A percentile compares a stretch with the other conserved stretches of the same genome.
These are phyloP conservation scores for Puccinia polysora DNA, from an alignment of 1,284 basidiomycete species.

Conservation along the genomic window DNA sequence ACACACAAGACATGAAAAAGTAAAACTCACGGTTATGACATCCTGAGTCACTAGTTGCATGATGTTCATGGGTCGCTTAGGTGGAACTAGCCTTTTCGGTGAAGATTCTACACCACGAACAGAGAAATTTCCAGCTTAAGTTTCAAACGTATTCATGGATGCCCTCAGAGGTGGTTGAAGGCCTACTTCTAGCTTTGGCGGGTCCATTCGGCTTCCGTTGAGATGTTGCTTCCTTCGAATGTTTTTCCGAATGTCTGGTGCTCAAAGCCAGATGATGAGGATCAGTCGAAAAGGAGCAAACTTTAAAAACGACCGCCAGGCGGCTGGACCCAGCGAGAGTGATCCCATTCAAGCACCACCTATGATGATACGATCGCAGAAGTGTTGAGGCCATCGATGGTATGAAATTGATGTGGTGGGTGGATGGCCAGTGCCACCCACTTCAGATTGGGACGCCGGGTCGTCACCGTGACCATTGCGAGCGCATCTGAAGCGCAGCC, in stretches of 20 bases:
- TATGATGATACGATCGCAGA: not conserved
- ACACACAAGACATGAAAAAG: not conserved
- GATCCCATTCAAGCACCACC: not conserved
- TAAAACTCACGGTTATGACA: conserved; percentile 23
- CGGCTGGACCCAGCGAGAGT: not conserved
- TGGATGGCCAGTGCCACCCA: not conserved
- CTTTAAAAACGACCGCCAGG: not conserved
- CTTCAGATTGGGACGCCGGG: not conserved
- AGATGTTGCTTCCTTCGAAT: not conserved
- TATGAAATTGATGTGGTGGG: not conserved
- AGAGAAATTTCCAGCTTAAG: no score
- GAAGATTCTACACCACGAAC: conserved; percentile 8
- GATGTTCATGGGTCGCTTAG: conserved; percentile 36
- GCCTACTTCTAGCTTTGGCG: not conserved
- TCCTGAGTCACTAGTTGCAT: conserved; percentile 38
- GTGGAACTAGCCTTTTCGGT: conserved; percentile 20
- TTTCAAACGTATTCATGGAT: no score
- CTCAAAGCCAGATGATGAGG: not conserved
- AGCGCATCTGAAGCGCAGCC: no score
- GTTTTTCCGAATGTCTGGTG: not conserved
- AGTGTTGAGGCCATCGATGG: conserved; percentile 12
- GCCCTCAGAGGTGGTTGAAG: not conserved
- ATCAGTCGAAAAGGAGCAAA: not conserved
- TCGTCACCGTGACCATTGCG: no score
- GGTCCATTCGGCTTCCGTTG: not conserved